Percentiles rank a stretch among this genome's conserved stretches.
Evolutionary conservation across 352 stramenopile genomes (phyloP).

Genomic region (Phytophthora sojae): DNA sequence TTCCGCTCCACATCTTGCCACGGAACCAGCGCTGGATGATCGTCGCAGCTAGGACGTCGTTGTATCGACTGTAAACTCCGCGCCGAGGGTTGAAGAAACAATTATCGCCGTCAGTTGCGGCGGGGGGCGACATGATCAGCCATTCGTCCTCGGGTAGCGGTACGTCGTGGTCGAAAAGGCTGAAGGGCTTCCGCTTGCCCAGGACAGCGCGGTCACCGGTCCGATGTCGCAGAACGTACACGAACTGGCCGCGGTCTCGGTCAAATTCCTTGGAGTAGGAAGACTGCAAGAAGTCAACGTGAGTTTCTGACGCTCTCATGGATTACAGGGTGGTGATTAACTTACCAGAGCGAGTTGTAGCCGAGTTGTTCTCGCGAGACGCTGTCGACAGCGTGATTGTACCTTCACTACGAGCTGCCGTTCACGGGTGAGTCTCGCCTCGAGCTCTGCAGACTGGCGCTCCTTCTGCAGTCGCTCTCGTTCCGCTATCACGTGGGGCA

Average conservation of each 20-base stretch:
- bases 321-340: slow-evolving; percentile 4
- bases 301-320: not conserved
- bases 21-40: slow-evolving; percentile 68
- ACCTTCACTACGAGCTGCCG: slow-evolving; percentile 36
- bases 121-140: slow-evolving; percentile 20
- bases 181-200: slow-evolving; percentile 50
- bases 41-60: slow-evolving; percentile 42
- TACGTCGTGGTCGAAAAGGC: slow-evolving; percentile 57
- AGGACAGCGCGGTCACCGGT: slow-evolving; percentile 11
- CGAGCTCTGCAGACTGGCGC: not conserved
- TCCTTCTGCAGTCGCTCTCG: slow-evolving; percentile 11
- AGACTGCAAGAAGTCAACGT: slow-evolving; percentile 17
- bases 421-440: slow-evolving; percentile 16
- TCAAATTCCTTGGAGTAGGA: slow-evolving; percentile 64
- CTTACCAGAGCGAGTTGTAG: slow-evolving; percentile 48
- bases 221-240: slow-evolving; percentile 44
- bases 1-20: slow-evolving; percentile 54
- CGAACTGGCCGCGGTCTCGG: slow-evolving; percentile 22
- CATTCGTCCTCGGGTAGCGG: slow-evolving; percentile 56
- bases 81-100: slow-evolving; percentile 58
- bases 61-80: slow-evolving; percentile 50
- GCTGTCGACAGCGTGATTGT: slow-evolving; percentile 44
- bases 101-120: not conserved
- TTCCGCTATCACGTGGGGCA: slow-evolving; percentile 44
- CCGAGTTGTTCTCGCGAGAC: slow-evolving; percentile 41